phyloP scores from a whole-genome alignment of 345 rosid species.

The Eucalyptus viminalis region DNA sequence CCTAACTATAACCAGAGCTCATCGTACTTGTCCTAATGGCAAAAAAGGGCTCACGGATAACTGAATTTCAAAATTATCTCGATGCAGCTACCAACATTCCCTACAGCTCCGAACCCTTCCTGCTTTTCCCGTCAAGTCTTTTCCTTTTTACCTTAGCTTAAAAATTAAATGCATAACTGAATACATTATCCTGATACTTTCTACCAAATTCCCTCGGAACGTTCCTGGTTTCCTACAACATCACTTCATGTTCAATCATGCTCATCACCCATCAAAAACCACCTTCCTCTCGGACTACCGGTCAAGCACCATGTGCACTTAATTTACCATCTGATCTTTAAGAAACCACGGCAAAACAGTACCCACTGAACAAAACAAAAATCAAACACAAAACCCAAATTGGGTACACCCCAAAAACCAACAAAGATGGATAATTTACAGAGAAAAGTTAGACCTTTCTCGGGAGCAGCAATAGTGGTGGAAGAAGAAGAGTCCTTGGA shows the following conservation, averaged over 20 bases:
- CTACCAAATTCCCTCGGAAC: neutral
- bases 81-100: neutral
- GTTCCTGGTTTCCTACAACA: neutral
- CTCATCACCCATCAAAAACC: neutral
- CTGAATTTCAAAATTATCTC: neutral
- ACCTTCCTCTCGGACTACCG: neutral
- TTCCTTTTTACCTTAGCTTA: neutral
- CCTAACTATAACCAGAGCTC: neutral
- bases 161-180: neutral
- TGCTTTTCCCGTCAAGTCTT: neutral
- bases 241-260: neutral
- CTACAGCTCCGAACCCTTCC: neutral
- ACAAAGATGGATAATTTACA: neutral
- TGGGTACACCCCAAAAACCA: neutral
- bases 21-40: neutral
- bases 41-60: neutral
- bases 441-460: neutral
- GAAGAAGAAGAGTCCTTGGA: slow-evolving; percentile 5
- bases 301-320: neutral
- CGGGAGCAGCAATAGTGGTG: neutral
- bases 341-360: neutral
- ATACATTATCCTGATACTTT: neutral
- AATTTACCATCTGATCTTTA: neutral
- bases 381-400: neutral
- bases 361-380: neutral